Conservation (phyloP, 2,329 filamentous ascomycete species). For the Furcasterigmium sp. region DNA sequence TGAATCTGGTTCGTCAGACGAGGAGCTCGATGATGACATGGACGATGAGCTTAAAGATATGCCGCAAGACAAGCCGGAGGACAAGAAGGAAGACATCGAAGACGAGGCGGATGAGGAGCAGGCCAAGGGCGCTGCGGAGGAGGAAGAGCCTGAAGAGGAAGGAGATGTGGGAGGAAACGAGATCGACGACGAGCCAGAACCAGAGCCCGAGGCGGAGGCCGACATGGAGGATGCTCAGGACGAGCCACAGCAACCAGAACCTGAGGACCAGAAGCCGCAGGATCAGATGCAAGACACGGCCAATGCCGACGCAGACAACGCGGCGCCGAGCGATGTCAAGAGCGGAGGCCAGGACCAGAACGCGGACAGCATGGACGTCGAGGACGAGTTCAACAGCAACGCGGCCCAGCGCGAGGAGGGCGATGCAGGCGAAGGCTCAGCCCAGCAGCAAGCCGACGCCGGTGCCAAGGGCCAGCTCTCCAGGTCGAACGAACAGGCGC, state of each 20-base stretch:
- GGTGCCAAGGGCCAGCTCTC: constrained; percentile 58
- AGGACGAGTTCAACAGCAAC: constrained; percentile 55
- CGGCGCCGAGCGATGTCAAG: constrained; percentile 57
- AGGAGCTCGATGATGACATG: constrained; percentile 51
- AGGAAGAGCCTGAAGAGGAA: constrained; percentile 26
- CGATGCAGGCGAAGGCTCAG: constrained; percentile 58
- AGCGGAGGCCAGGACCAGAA: constrained; percentile 62
- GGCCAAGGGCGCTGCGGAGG: constrained; percentile 16
- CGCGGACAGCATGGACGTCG: constrained; percentile 56
- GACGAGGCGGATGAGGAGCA: constrained; percentile 25
- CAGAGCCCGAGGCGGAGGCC: constrained; percentile 43
- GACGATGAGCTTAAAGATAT: constrained; percentile 45
- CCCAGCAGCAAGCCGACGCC: constrained; percentile 57
- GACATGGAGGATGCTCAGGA: constrained; percentile 47
- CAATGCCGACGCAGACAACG: constrained; percentile 54
- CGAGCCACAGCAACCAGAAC: constrained; percentile 28
- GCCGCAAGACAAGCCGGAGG: constrained; percentile 25
- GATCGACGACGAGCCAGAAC: constrained; percentile 36
- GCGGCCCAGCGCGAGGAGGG: constrained; percentile 62
- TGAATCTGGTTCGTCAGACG: constrained; percentile 46
- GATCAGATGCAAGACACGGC: constrained; percentile 36
- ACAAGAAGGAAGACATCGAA: constrained; percentile 15
- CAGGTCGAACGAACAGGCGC: constrained; percentile 36
- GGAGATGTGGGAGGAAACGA: constrained; percentile 31
- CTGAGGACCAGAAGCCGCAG: constrained; percentile 15